Evolutionary conservation across 805 yeast genomes (phyloP).

Genomic region (Blastobotrys mokoenaii): DNA sequence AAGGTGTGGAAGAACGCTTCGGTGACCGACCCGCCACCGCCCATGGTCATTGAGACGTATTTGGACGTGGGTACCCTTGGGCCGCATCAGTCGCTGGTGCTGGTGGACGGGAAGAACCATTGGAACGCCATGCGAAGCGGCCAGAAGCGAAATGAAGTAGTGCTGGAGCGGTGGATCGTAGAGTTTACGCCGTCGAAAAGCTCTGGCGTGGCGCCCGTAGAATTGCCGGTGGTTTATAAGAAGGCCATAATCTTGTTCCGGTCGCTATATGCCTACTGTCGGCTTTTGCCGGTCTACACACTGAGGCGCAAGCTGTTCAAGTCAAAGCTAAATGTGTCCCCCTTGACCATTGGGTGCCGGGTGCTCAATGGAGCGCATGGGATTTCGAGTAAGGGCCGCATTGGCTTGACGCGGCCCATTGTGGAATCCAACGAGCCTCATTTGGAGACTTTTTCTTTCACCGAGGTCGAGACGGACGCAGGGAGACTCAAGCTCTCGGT

Average conservation of each 20-base stretch:
- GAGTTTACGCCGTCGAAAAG: constrained; percentile 38
- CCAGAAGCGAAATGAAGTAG: constrained; percentile 69
- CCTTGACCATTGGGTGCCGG: constrained; percentile 48
- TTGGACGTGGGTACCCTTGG: constrained; percentile 55
- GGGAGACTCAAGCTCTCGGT: constrained; percentile 72
- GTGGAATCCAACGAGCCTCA: constrained; percentile 13
- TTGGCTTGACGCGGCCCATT: constrained; percentile 64
- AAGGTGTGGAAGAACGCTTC: constrained; percentile 46
- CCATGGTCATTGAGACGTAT: constrained; percentile 78
- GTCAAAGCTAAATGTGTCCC: constrained; percentile 30
- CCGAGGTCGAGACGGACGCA: constrained; percentile 63
- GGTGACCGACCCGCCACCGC: constrained; percentile 37
- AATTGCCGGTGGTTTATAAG: constrained; percentile 62
- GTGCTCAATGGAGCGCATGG: constrained; percentile 68
- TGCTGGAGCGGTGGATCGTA: constrained; percentile 86
- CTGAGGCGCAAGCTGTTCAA: constrained; percentile 40
- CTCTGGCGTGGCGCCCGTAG: constrained; percentile 24
- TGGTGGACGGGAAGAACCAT: constrained; percentile 45
- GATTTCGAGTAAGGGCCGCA: constrained; percentile 71
- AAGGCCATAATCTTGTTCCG: constrained; percentile 68
- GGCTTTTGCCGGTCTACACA: constrained; percentile 65
- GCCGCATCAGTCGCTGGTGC: constrained; percentile 48
- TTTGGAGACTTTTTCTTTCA: constrained; percentile 52
- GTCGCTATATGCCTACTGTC: constrained; percentile 55
- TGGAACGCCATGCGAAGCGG: constrained; percentile 46